Conservation (phyloP, 2,329 filamentous ascomycete species). For the Fusarium sp. region DNA sequence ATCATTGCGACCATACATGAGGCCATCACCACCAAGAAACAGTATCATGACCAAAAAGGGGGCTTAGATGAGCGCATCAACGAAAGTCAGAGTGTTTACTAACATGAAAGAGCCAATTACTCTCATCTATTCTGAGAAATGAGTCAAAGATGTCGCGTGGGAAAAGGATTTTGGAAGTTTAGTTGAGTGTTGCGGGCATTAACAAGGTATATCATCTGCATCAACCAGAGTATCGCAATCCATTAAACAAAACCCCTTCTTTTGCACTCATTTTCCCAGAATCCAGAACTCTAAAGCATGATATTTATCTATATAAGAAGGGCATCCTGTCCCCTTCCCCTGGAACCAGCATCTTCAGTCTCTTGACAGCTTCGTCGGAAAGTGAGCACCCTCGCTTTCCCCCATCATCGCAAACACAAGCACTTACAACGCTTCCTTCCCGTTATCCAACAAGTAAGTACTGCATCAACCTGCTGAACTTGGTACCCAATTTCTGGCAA, state of each 20-base stretch:
- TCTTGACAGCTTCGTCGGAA: neutral
- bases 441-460: neutral
- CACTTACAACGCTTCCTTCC: neutral
- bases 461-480: neutral
- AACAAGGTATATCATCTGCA: neutral
- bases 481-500: too few relatives aligned
- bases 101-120: neutral
- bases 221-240: neutral
- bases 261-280: neutral
- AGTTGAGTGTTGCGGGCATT: neutral
- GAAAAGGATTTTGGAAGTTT: fast-evolving
- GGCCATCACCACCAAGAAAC: neutral
- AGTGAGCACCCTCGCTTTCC: neutral
- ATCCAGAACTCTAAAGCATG: neutral
- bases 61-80: neutral
- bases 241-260: neutral
- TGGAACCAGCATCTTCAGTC: neutral
- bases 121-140: neutral
- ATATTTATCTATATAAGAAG: neutral
- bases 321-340: neutral
- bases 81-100: fast-evolving
- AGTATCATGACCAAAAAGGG: neutral
- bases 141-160: neutral
- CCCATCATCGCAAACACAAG: neutral
- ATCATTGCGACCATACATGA: neutral